Evolutionary conservation across 2,329 filamentous ascomycete species (phyloP), one percentile per base, ranked within the genome.

Genomic region (Tolypocladium endophyticum): DNA sequence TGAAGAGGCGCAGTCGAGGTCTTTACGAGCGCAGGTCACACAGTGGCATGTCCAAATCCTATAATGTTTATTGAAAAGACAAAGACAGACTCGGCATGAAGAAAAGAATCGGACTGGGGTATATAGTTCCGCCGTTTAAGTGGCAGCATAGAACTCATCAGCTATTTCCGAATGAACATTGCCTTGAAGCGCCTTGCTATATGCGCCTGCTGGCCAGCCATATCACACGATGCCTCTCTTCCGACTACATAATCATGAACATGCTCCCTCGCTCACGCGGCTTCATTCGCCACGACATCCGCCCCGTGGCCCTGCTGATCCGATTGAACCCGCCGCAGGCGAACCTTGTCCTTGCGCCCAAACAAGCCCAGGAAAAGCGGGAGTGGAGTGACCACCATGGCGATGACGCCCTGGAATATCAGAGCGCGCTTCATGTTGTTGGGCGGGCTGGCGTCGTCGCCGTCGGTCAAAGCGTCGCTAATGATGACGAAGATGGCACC

Each of bases 401-500:
- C 84, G 12, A 96, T 61, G 2, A 90, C 86, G 1, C 89, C 89
- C 65, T 92, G 83, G 69, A 97, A 95, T 28, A 96, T 80, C 62
- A 97, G 76, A 1, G 88, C 85, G 28, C 81, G 79, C 66, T 81
- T 83, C 89, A 97, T 92, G 68, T 92, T 88, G 23, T 74, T 72
- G 0, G 87, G 87, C 18, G 88, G 89, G 41, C 74, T 67, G 0
- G 77, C 84, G 20, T 75, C 71, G 12, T 71, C 67, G 0, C 77
- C 78, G 0, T 76, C 83, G 64, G 84, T 83, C 62, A 97, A 78
- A 23, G 87, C 89, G 70, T 92, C 87, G 76, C 90, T 89, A 60
- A 93, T 75, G 36, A 99, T 76, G 67, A 97, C 89, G 69, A 97
- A 96, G 35, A 92, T 74, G 2, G 85, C 92, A 16, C 94, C 94